phyloP scores from a whole-genome alignment of 192 early-diverging fungal genomes.

The Rhizophlyctis rosea region DNA sequence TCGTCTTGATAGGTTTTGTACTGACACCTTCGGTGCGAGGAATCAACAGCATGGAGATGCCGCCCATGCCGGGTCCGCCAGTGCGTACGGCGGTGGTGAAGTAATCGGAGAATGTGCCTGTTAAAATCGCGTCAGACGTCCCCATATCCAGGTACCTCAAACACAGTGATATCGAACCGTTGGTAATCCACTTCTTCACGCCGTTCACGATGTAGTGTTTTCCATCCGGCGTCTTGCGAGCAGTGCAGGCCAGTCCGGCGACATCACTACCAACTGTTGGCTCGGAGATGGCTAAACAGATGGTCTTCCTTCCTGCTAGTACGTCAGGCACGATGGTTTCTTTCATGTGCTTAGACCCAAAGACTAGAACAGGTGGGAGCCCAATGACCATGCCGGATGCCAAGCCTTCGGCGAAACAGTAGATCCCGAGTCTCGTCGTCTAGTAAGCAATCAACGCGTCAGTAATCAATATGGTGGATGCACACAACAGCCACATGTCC shows the following conservation, averaged over 20 bases:
- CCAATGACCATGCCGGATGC: constrained; percentile 41
- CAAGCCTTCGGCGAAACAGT: constrained; percentile 30
- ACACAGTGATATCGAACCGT: neutral
- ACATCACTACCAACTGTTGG: constrained; percentile 41
- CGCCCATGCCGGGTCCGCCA: constrained; percentile 33
- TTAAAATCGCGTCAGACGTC: constrained; percentile 18
- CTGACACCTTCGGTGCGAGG: constrained; percentile 54
- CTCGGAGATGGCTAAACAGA: constrained; percentile 55
- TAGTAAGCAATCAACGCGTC: too few relatives aligned
- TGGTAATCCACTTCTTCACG: constrained; percentile 52
- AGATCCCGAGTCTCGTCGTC: constrained; percentile 30
- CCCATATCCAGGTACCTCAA: too few relatives aligned
- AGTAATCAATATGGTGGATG: too few relatives aligned
- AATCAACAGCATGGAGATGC: constrained; percentile 69
- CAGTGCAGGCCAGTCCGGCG: constrained; percentile 40
- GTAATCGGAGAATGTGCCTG: constrained; percentile 43
- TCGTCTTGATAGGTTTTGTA: constrained; percentile 65
- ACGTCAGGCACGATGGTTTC: constrained; percentile 41
- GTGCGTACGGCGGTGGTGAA: constrained; percentile 54
- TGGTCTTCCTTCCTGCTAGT: constrained; percentile 45
- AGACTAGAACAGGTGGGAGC: constrained; percentile 42
- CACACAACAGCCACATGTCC: too few relatives aligned
- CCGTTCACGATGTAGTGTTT: constrained; percentile 59
- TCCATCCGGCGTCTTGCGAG: constrained; percentile 39
- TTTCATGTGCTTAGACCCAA: constrained; percentile 43